A percentile compares a stretch with the other conserved stretches of the same genome.
Conservation (phyloP, 768 basidiomycete genomes). For the Amanita rimosa region DNA sequence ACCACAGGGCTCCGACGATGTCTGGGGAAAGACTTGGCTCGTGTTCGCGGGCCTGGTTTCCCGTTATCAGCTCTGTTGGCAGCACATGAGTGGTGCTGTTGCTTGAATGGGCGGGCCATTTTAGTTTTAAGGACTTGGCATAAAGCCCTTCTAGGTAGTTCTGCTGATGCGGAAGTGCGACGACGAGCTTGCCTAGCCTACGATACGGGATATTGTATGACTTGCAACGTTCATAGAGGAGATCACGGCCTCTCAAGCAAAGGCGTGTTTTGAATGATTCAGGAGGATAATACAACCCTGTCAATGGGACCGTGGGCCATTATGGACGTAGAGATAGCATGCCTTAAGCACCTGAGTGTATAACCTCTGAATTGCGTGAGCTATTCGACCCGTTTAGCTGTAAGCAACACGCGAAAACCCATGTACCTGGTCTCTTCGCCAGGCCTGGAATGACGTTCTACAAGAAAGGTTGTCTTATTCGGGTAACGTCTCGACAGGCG, state of each 20-base stretch:
- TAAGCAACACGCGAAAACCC: neutral
- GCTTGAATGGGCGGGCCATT: slow-evolving; percentile 34
- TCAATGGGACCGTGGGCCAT: neutral
- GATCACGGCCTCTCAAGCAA: slow-evolving; percentile 76
- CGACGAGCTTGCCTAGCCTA: slow-evolving; percentile 83
- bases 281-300: slow-evolving; percentile 78
- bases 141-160: slow-evolving; percentile 64
- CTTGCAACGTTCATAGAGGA: slow-evolving; percentile 73
- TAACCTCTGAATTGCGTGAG: slow-evolving; percentile 91
- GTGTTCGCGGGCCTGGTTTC: slow-evolving; percentile 53
- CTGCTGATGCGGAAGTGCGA: slow-evolving; percentile 59
- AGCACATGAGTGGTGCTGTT: slow-evolving; percentile 25
- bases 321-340: neutral
- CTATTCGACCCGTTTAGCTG: slow-evolving; percentile 24
- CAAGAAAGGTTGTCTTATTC: slow-evolving; percentile 60
- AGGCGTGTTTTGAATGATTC: slow-evolving; percentile 77
- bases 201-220: slow-evolving; percentile 49
- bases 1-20: slow-evolving; percentile 68
- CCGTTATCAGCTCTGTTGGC: slow-evolving; percentile 58
- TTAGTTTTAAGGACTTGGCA: slow-evolving; percentile 43
- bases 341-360: slow-evolving; percentile 61
- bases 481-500: slow-evolving; percentile 55
- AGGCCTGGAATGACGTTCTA: slow-evolving; percentile 64
- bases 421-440: slow-evolving; percentile 82
- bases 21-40: slow-evolving; percentile 75